phyloP scores from a whole-genome alignment of 139 green algal genomes.

The Coelastrella sp. region DNA sequence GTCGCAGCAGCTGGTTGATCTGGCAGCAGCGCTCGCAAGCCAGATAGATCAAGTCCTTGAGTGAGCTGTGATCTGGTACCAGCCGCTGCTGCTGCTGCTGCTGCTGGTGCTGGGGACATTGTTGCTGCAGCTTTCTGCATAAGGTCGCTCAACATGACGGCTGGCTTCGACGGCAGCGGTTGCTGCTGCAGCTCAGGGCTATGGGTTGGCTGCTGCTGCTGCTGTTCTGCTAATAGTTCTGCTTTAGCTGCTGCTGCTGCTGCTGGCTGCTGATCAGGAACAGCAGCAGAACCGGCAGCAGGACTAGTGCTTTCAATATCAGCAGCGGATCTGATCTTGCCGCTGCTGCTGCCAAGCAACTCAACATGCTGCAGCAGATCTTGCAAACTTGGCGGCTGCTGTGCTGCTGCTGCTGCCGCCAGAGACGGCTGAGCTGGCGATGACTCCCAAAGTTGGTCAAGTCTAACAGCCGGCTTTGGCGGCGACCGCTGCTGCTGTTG shows the following conservation, averaged over 20 bases:
- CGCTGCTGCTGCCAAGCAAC: background rate
- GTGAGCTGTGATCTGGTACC: background rate
- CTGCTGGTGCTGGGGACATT: background rate
- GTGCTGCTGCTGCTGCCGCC: constrained; percentile 32
- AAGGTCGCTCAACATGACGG: background rate
- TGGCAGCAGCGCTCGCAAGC: background rate
- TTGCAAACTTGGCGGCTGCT: background rate
- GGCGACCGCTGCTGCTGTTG: no score
- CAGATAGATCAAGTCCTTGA: background rate
- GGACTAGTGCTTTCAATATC: background rate
- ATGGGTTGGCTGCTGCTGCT: background rate
- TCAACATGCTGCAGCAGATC: background rate
- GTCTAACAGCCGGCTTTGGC: no score
- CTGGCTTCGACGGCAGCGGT: background rate
- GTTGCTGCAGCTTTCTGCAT: background rate
- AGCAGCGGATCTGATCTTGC: background rate
- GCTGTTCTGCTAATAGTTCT: background rate
- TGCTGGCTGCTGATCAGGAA: background rate
- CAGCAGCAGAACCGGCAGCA: background rate
- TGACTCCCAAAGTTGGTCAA: no score
- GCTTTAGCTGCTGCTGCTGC: constrained; percentile 17
- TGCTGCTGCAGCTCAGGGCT: no score
- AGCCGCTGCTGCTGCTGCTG: constrained; percentile 26
- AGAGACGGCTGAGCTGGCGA: no score
- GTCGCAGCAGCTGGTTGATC: background rate